Conservation (phyloP, 129 eudicot genomes). For the Mikania micrantha region DNA sequence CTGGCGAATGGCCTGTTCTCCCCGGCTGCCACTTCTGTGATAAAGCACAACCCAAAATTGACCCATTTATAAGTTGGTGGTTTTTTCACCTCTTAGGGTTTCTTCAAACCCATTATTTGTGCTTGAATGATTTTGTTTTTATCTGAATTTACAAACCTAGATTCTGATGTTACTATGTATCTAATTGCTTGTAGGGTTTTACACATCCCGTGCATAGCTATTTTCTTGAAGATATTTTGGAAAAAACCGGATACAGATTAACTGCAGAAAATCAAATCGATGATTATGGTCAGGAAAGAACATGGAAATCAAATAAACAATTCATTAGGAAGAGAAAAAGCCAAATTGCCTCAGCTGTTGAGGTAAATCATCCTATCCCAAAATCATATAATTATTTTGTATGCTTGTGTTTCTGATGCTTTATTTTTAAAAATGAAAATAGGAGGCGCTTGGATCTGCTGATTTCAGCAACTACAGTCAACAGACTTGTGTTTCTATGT, state of each 20-base stretch:
- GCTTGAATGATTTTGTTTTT: not conserved
- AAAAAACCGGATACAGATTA: constrained; percentile 70
- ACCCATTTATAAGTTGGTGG: not conserved
- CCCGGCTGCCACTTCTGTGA: too few species aligned
- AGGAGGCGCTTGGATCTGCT: constrained; percentile 73
- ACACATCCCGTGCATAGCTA: constrained; percentile 75
- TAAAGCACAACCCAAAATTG: not conserved
- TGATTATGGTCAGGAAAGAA: constrained; percentile 64
- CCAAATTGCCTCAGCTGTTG: constrained; percentile 89
- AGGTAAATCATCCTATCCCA: constrained; percentile 36
- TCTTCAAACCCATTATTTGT: not conserved
- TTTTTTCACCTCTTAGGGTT: not conserved
- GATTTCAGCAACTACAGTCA: constrained; percentile 53
- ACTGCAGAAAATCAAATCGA: constrained; percentile 82
- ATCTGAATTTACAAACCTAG: not conserved
- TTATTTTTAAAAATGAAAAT: constrained; percentile 13
- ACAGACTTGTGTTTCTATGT: constrained; percentile 66
- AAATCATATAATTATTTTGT: not conserved
- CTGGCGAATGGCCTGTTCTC: too few species aligned
- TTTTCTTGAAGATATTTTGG: constrained; percentile 80
- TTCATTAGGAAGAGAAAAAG: constrained; percentile 79
- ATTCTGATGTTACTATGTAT: not conserved
- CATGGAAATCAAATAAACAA: constrained; percentile 87
- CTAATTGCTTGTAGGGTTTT: constrained; percentile 53
- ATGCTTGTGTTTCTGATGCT: constrained; percentile 6